Evolutionary conservation across 345 rosid species (phyloP).

Genomic region (Salix udensis): DNA sequence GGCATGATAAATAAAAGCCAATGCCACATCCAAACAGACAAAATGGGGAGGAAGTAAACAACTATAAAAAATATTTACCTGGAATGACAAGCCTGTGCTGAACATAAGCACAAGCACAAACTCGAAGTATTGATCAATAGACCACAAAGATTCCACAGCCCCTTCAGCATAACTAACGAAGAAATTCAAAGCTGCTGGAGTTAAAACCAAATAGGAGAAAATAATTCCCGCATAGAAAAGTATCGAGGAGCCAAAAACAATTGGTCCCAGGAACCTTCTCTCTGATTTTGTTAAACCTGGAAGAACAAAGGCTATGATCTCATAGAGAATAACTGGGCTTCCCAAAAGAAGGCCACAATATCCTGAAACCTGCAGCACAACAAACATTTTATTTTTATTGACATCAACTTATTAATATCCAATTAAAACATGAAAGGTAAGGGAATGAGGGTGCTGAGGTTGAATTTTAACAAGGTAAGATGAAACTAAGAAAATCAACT

Average conservation of each 20-base stretch:
- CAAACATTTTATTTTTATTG: not conserved
- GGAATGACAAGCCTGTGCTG: constrained; percentile 97
- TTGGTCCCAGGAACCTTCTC: constrained; percentile 90
- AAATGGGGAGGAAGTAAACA: not conserved
- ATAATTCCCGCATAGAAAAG: constrained; percentile 81
- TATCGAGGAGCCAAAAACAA: constrained; percentile 84
- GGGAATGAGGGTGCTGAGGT: not conserved
- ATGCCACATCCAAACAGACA: not conserved
- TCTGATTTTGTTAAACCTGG: constrained; percentile 90
- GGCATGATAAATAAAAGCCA: not conserved
- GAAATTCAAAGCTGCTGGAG: constrained; percentile 97
- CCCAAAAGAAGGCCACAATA: constrained; percentile 93
- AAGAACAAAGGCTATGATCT: constrained; percentile 91
- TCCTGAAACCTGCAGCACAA: constrained; percentile 74
- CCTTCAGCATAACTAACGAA: constrained; percentile 96
- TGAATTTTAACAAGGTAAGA: not conserved
- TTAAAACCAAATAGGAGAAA: constrained; percentile 77
- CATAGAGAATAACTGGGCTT: constrained; percentile 86
- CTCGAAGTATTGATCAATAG: constrained; percentile 97
- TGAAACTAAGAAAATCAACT: no score
- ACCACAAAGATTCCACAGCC: constrained; percentile 92
- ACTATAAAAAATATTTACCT: constrained; percentile 45
- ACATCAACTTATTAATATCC: not conserved
- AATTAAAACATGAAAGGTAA: not conserved
- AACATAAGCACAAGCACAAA: constrained; percentile 95